Evolutionary conservation across 176 grass and related monocot genomes (phyloP).

Genomic region (Aegilops longissima): DNA sequence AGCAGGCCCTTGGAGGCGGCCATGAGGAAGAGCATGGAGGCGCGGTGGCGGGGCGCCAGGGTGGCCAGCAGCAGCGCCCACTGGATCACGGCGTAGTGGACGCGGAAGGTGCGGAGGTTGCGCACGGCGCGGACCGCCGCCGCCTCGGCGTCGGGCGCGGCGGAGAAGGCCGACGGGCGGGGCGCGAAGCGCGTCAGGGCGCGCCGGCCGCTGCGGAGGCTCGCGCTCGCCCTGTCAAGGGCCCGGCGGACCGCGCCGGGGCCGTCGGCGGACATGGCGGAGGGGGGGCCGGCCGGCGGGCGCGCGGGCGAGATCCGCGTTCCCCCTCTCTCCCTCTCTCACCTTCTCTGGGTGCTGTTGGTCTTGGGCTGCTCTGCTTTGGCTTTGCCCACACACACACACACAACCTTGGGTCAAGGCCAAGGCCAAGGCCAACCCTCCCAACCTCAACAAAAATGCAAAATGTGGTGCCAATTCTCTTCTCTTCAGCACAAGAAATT

Average conservation of each 20-base stretch:
- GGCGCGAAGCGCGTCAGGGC: conserved; percentile 52
- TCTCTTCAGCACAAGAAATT: too few species aligned
- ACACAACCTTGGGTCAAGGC: too few species aligned
- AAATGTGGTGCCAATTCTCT: too few species aligned
- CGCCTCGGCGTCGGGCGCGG: conserved; percentile 46
- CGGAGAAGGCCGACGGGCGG: conserved; percentile 33
- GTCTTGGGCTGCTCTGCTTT: too few species aligned
- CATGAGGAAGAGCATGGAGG: conserved; percentile 71
- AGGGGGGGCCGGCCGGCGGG: not conserved
- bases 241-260: conserved; percentile 46
- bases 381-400: too few species aligned
- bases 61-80: conserved; percentile 55
- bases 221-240: conserved; percentile 27
- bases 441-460: too few species aligned
- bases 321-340: too few species aligned
- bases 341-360: too few species aligned
- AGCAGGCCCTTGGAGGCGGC: conserved; percentile 56
- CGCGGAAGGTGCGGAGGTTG: conserved; percentile 52
- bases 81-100: conserved; percentile 49
- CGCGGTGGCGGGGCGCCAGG: conserved; percentile 44
- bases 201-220: conserved; percentile 17
- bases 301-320: conserved; percentile 14
- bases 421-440: too few species aligned
- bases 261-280: conserved; percentile 5
- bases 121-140: conserved; percentile 60